phyloP scores from a whole-genome alignment of 441 rosid genomes.

The Euphorbia schlechtendalii region DNA sequence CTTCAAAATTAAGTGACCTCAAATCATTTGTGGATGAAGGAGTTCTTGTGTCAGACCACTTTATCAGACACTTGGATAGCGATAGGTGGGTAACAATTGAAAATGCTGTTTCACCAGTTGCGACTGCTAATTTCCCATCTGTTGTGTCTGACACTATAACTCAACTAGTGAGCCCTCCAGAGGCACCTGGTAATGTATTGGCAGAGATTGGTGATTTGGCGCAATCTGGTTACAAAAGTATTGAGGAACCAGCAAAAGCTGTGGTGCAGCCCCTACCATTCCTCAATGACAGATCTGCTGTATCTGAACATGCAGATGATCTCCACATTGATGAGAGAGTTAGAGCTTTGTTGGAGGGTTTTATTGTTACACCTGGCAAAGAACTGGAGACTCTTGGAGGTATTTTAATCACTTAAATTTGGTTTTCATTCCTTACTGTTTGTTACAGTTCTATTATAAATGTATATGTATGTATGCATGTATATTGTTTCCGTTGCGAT shows the following conservation, averaged over 20 bases:
- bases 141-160: constrained; percentile 71
- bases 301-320: constrained; percentile 41
- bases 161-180: constrained; percentile 83
- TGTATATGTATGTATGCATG: background rate
- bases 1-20: constrained; percentile 73
- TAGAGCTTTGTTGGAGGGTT: constrained; percentile 66
- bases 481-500: constrained; percentile 4
- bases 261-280: constrained; percentile 19
- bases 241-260: constrained; percentile 32
- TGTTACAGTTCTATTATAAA: background rate
- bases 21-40: constrained; percentile 80
- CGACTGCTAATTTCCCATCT: constrained; percentile 47
- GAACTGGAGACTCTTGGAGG: constrained; percentile 89
- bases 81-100: constrained; percentile 96
- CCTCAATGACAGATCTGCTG: constrained; percentile 24
- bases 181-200: constrained; percentile 90
- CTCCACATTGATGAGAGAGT: constrained; percentile 71
- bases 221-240: constrained; percentile 31
- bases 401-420: constrained; percentile 23
- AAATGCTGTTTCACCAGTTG: constrained; percentile 89
- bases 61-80: constrained; percentile 72
- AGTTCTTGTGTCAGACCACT: constrained; percentile 77
- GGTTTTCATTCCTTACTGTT: background rate
- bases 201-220: constrained; percentile 49
- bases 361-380: constrained; percentile 58